A percentile compares a stretch with the other conserved stretches of the same genome.
Evolutionary conservation across 768 basidiomycete genomes (phyloP).

Genomic region (Chalciporus chontae): DNA sequence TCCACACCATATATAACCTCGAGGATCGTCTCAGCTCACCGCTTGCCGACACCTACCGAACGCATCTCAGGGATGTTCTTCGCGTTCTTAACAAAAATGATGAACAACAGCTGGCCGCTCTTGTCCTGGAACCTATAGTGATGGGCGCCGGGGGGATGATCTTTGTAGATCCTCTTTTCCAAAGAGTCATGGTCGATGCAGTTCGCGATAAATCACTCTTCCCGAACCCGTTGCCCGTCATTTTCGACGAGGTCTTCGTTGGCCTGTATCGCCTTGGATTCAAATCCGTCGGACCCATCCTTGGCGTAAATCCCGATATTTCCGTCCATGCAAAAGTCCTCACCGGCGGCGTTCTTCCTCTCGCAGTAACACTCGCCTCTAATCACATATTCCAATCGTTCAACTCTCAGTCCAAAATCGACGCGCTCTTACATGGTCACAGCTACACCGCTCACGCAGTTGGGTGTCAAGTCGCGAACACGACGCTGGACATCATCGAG

Average conservation of each 20-base stretch:
- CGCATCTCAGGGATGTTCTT: slow-evolving; percentile 53
- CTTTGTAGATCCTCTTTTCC: slow-evolving; percentile 96
- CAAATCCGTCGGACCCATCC: slow-evolving; percentile 56
- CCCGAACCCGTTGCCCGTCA: slow-evolving; percentile 68
- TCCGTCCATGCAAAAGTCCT: slow-evolving; percentile 91
- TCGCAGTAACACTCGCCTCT: slow-evolving; percentile 81
- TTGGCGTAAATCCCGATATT: slow-evolving; percentile 81
- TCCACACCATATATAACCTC: slow-evolving; percentile 71
- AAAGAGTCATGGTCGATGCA: slow-evolving; percentile 78
- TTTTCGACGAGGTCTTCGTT: slow-evolving; percentile 95
- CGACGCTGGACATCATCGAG: slow-evolving; percentile 68
- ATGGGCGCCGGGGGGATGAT: slow-evolving; percentile 98
- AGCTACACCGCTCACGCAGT: slow-evolving; percentile 94
- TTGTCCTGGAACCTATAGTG: slow-evolving; percentile 87
- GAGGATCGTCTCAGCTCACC: slow-evolving; percentile 51
- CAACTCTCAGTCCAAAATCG: slow-evolving; percentile 66
- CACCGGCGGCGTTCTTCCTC: slow-evolving; percentile 87
- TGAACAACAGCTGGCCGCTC: slow-evolving; percentile 54
- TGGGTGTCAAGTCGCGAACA: slow-evolving; percentile 88
- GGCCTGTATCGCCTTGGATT: slow-evolving; percentile 88
- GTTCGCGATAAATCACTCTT: slow-evolving; percentile 51
- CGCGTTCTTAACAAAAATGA: slow-evolving; percentile 40
- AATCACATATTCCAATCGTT: slow-evolving; percentile 81
- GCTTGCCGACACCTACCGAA: slow-evolving; percentile 62
- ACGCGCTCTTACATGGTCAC: slow-evolving; percentile 90